phyloP scores from a whole-genome alignment of 1,139 yeast species.

The Pichia sp. region DNA sequence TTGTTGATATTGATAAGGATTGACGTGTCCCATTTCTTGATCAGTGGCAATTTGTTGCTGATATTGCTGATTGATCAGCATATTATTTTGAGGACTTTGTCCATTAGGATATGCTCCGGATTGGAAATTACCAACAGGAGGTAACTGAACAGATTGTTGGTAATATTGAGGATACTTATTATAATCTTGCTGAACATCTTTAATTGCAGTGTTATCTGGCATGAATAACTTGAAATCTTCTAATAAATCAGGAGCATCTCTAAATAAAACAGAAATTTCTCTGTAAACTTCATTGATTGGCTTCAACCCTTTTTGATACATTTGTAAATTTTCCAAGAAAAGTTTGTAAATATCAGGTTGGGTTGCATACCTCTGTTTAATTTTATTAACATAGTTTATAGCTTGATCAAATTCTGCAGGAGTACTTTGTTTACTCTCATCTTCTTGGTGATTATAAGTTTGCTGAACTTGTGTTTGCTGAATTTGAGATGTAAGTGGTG shows the following conservation, averaged over 20 bases:
- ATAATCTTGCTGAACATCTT: slow-evolving; percentile 24
- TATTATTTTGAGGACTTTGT: slow-evolving; percentile 11
- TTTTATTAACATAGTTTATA: slow-evolving; percentile 89
- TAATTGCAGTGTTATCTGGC: slow-evolving; percentile 67
- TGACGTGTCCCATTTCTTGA: slow-evolving; percentile 9
- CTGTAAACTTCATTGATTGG: slow-evolving; percentile 93
- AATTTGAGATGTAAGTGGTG: not conserved
- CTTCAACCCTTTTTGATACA: slow-evolving; percentile 92
- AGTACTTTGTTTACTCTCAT: slow-evolving; percentile 41
- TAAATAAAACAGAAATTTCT: slow-evolving; percentile 82
- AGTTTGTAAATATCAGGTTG: slow-evolving; percentile 96
- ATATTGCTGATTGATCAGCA: slow-evolving; percentile 4
- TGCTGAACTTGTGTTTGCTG: not conserved
- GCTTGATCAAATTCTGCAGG: slow-evolving; percentile 98
- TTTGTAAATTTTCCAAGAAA: slow-evolving; percentile 88
- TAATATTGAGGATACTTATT: slow-evolving; percentile 17
- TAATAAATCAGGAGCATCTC: slow-evolving; percentile 87
- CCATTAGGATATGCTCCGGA: slow-evolving; percentile 52
- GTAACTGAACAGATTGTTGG: slow-evolving; percentile 46
- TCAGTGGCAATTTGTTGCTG: slow-evolving; percentile 8
- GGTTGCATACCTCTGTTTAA: slow-evolving; percentile 85
- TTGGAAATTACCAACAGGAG: slow-evolving; percentile 94
- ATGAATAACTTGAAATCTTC: slow-evolving; percentile 93
- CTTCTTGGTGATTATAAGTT: slow-evolving; percentile 10
- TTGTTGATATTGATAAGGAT: slow-evolving; percentile 23